A percentile compares a stretch with the other conserved stretches of the same genome.
Evolutionary conservation across 2,329 filamentous ascomycete species (phyloP).

Genomic region (Trematosphaeria pertusa): DNA sequence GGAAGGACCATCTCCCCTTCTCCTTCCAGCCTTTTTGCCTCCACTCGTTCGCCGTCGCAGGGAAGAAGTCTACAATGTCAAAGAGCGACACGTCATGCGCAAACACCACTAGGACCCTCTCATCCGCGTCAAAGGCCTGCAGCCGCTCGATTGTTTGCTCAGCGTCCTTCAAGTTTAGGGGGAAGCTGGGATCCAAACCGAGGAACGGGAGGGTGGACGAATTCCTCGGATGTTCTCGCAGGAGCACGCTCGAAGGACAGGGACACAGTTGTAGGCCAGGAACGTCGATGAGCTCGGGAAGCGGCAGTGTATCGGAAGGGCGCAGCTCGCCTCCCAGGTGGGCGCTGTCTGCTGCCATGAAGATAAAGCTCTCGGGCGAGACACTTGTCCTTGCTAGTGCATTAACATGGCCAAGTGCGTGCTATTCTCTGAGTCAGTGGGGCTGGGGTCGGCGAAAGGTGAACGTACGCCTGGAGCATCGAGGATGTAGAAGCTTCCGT

Average conservation of each 20-base stretch:
- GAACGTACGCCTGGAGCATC: conserved; percentile 52
- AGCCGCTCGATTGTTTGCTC: neutral
- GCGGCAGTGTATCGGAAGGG: conserved; percentile 14
- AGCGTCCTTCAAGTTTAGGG: too few species aligned
- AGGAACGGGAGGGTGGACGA: too few species aligned
- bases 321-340: conserved; percentile 26
- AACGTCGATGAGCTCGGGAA: conserved; percentile 14
- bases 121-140: conserved; percentile 7
- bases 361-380: conserved; percentile 18
- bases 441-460: neutral
- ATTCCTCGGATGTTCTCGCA: too few species aligned
- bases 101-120: conserved; percentile 8
- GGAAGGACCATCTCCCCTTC: conserved; percentile 7
- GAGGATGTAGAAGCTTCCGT: conserved; percentile 63
- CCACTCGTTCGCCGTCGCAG: conserved; percentile 8
- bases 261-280: too few species aligned
- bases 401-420: conserved; percentile 57
- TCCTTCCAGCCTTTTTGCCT: conserved; percentile 8
- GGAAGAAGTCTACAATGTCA: conserved; percentile 8
- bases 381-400: conserved; percentile 53
- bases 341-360: conserved; percentile 28
- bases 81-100: conserved; percentile 10
- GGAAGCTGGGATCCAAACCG: too few species aligned
- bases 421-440: conserved; percentile 20
- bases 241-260: too few species aligned